Evolutionary conservation across 441 rosid genomes (phyloP), one percentile per base, ranked within the genome.

Genomic region (Populus hybrid): DNA sequence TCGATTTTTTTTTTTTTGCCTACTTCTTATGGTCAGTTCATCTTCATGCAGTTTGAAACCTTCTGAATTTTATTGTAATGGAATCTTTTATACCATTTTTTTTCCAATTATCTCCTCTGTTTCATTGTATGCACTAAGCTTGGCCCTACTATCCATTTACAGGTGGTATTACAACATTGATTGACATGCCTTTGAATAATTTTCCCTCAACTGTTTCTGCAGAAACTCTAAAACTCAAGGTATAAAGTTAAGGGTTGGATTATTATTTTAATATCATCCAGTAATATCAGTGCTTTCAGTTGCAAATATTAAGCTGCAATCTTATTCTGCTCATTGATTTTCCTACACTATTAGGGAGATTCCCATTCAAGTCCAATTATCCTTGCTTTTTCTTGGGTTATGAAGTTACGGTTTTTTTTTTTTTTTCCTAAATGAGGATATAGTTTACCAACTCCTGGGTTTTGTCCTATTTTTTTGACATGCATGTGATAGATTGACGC

Each of bases 171-270:
- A 96, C 98, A 26, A 92, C 95, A 18, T 79, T 96, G 81, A 82
- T 96, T 66, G 99, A 93, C 86, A 96, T 96, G 99, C 98, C 99
- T 18, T 86, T 96, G 18, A 96, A 94, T 69, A 93, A 86, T 79
- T 81, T 64, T 61, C 99, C 99, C 40, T 89, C 97, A 11, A 94
- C 99, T 73, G 84, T 91, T 80, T 94, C 98, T 8, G 76, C 88
- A 50, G 97, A 93, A 83, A 89, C 91, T 81, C 88, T 94, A 78
- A 88, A 87, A 73, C 94, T 93, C 82, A 93, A 96, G 96, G 98
- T 90, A 81, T 3, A 73, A 80, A 50, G 34, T 73, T 23, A 69
- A 57, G 32, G 76, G 57, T 57, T 59, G 65, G 10, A 67, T 10
- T 34, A 36, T 8, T 61, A 36, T 26, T 12, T 73, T 42, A 12